Evolutionary conservation across 257 asterid genomes (phyloP), one percentile per base, ranked within the genome.

Genomic region (Ballota nigra): DNA sequence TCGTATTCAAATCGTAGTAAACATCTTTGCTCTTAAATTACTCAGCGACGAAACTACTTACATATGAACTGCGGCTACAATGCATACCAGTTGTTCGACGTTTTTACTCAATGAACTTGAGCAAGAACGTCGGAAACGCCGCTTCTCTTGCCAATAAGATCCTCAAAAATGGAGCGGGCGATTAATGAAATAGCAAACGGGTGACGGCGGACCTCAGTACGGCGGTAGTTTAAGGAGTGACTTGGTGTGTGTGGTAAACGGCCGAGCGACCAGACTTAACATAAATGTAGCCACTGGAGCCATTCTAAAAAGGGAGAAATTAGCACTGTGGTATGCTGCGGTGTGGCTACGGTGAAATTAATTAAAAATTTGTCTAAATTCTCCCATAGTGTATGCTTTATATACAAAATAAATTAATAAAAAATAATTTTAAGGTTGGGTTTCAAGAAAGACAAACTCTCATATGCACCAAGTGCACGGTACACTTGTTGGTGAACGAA

Each of bases 21-120:
- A 41, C 55, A 31, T 56, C 58, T 13, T 28, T 62, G 52, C 51
- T 11, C 51, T 16, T n/a, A n/a, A 7, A n/a, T 22, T 53, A 24
- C 8, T 41, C 47, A 24, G 8, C 15, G 15, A 53, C 3, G 59
- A 38, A 9, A 13, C 34, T 10, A 18, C 31, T 24, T 40, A 57
- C 16, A 47, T 22, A 31, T 5, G 45, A 31, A 11, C 69, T 63
- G 51, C 56, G 62, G 20, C 20, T 11, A 36, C 28, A 18, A 53
- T 22, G 66, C 55, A 63, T 76, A 75, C 76, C 65, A 69, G 18
- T 0, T 74, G 71, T 66, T 71, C 60, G 77, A 20, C 45, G 71
- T 5, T 65, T 24, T 79, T 15, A 70, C 77, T 56, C 69, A 61
- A 23, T 56, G 69, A 70, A 43, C 68, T 56, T 55, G 36, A 29